phyloP scores from a whole-genome alignment of 1,284 basidiomycete genomes.

The Pseudozyma sp. region DNA sequence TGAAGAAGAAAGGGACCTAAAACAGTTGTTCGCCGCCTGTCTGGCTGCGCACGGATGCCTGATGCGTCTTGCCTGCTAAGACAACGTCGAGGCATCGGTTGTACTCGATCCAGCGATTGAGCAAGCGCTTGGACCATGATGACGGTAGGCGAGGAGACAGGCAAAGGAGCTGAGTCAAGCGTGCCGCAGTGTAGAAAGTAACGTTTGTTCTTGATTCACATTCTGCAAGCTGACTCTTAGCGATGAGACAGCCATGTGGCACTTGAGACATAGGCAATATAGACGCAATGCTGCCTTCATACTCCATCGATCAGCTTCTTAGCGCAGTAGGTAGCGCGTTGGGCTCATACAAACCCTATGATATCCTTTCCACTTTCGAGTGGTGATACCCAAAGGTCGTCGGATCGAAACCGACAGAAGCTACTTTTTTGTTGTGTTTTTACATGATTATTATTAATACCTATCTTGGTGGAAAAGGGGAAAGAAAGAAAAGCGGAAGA shows the following conservation, averaged over 20 bases:
- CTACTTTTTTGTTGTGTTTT: slow-evolving; percentile 28
- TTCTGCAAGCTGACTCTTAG: slow-evolving; percentile 7
- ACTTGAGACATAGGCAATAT: not conserved
- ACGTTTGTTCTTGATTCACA: too few relatives aligned
- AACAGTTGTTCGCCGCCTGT: too few relatives aligned
- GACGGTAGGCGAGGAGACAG: not conserved
- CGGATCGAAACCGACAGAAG: slow-evolving; percentile 58
- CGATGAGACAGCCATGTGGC: not conserved
- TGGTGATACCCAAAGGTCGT: slow-evolving; percentile 56
- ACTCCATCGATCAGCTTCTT: slow-evolving; percentile 38
- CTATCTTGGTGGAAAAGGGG: too few relatives aligned
- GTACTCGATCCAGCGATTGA: too few relatives aligned
- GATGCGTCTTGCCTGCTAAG: too few relatives aligned
- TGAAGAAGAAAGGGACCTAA: too few relatives aligned
- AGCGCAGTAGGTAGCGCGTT: slow-evolving; percentile 53
- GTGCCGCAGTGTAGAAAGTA: not conserved
- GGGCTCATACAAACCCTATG: slow-evolving; percentile 43
- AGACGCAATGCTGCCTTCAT: not conserved
- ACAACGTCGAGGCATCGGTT: too few relatives aligned
- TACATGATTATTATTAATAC: too few relatives aligned
- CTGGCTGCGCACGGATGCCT: too few relatives aligned
- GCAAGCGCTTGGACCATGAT: not conserved
- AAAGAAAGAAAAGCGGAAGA: too few relatives aligned
- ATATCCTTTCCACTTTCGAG: slow-evolving; percentile 38
- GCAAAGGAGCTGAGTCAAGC: slow-evolving; percentile 4